Conservation (phyloP, 2,329 filamentous ascomycete genomes). For the Fusarium denticulatum region DNA sequence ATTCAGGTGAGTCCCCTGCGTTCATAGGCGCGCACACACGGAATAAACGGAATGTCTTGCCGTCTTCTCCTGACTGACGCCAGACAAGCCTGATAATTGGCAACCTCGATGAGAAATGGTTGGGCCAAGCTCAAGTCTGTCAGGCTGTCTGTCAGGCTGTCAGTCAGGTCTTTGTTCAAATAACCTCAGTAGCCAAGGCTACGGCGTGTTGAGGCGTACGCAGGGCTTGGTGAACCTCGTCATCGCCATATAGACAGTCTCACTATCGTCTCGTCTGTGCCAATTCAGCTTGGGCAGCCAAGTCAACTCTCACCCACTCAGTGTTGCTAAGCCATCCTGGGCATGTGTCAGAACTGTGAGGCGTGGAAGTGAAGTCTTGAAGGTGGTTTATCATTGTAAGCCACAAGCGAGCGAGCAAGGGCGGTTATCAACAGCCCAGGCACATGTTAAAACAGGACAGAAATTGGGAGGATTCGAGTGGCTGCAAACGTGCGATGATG, state of each 20-base stretch:
- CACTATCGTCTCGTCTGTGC: not conserved
- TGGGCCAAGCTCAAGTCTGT: constrained; percentile 18
- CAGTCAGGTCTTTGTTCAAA: constrained; percentile 13
- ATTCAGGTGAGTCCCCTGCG: not conserved
- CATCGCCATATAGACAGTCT: not conserved
- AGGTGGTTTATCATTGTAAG: constrained; percentile 10
- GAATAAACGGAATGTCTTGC: constrained; percentile 11
- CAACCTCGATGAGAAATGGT: constrained; percentile 20
- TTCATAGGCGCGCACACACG: not conserved
- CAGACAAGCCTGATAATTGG: constrained; percentile 6
- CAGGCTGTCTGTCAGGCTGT: not conserved
- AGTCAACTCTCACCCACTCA: constrained; percentile 1
- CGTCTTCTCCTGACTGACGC: not conserved
- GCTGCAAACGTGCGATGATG: constrained; percentile 5
- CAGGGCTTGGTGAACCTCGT: not conserved
- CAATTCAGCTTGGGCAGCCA: constrained; percentile 9
- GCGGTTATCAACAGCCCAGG: not conserved
- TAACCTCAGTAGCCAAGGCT: constrained; percentile 25
- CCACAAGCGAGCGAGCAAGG: constrained; percentile 13
- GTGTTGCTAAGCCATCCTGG: constrained; percentile 28
- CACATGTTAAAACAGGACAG: constrained; percentile 4
- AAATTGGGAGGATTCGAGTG: not conserved
- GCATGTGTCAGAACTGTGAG: constrained; percentile 29
- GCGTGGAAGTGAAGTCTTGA: not conserved
- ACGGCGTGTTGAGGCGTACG: constrained; percentile 11